phyloP scores from a whole-genome alignment of 371 early-diverging fungal species.

The Mucor sp. region DNA sequence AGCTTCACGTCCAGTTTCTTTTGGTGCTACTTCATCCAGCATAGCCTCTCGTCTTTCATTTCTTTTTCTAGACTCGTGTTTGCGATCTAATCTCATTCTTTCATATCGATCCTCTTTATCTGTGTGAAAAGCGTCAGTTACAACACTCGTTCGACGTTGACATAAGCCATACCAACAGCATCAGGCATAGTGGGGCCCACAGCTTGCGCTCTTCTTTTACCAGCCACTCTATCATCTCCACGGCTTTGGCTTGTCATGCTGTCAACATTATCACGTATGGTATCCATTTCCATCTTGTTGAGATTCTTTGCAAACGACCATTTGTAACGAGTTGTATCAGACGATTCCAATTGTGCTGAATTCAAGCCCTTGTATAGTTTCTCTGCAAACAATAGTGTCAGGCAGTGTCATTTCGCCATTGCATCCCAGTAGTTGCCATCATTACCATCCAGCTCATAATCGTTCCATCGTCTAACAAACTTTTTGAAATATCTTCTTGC shows the following conservation, averaged over 20 bases:
- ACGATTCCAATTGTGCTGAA: conserved; percentile 62
- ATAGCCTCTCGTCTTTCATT: conserved; percentile 62
- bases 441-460: conserved; percentile 58
- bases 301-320: conserved; percentile 78
- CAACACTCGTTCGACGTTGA: neutral
- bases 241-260: conserved; percentile 52
- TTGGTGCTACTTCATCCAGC: conserved; percentile 83
- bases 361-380: conserved; percentile 71
- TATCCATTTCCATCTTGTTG: conserved; percentile 60
- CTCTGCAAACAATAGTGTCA: conserved; percentile 30
- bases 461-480: conserved; percentile 79
- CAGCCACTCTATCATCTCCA: conserved; percentile 15
- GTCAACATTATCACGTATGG: conserved; percentile 64
- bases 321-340: conserved; percentile 69
- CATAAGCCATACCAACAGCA: conserved; percentile 1
- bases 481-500: conserved; percentile 76
- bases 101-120: conserved; percentile 64
- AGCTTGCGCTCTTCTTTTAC: conserved; percentile 23
- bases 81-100: conserved; percentile 46
- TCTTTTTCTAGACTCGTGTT: conserved; percentile 51
- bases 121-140: neutral
- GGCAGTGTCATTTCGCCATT: neutral
- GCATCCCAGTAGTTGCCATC: conserved; percentile 5
- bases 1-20: conserved; percentile 79
- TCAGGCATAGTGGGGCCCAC: conserved; percentile 41